Conservation (phyloP, 1,139 yeast genomes). For the Pichia sp. region DNA sequence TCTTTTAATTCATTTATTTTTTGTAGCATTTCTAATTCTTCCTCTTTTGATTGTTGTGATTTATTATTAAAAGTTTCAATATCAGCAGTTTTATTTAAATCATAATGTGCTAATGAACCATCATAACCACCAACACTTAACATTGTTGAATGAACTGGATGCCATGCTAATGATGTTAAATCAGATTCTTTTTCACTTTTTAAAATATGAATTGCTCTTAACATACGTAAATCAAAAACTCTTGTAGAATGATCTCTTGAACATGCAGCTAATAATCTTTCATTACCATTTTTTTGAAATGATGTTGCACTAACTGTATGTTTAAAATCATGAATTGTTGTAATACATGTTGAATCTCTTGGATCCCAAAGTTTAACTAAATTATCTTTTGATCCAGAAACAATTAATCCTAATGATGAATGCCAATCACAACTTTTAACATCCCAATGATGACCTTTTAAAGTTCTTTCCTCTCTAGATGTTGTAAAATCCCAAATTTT, state of each 20-base stretch:
- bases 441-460: slow-evolving; percentile 97
- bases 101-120: slow-evolving; percentile 77
- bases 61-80: slow-evolving; percentile 8
- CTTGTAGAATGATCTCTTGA: slow-evolving; percentile 86
- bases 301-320: slow-evolving; percentile 82
- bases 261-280: slow-evolving; percentile 74
- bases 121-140: slow-evolving; percentile 84
- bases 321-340: slow-evolving; percentile 86
- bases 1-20: background rate
- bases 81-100: slow-evolving; percentile 46
- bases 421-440: slow-evolving; percentile 98
- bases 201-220: slow-evolving; percentile 68
- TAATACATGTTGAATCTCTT: slow-evolving; percentile 60
- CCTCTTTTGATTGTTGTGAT: background rate
- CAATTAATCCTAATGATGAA: slow-evolving; percentile 74
- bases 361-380: slow-evolving; percentile 96
- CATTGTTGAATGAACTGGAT: slow-evolving; percentile 77
- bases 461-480: slow-evolving; percentile 73
- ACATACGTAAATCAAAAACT: slow-evolving; percentile 77
- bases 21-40: background rate
- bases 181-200: slow-evolving; percentile 75
- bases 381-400: slow-evolving; percentile 90
- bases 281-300: slow-evolving; percentile 60
- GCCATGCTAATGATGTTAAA: slow-evolving; percentile 84
- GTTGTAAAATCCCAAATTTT: slow-evolving; percentile 94